phyloP scores from a whole-genome alignment of 768 basidiomycete species.

The Boletus rubescentipes region DNA sequence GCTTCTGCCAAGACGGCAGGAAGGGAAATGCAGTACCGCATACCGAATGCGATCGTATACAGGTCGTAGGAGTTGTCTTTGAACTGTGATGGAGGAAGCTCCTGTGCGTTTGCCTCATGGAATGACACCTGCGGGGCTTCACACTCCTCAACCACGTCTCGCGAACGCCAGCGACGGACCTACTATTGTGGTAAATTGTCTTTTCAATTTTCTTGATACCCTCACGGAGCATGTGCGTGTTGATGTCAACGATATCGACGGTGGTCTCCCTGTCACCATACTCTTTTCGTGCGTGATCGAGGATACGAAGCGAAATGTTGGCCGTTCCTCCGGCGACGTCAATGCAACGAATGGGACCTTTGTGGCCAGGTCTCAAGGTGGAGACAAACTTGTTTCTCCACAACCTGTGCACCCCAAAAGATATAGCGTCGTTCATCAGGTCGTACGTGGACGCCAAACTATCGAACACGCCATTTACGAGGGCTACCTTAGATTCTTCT shows the following conservation, averaged over 20 bases:
- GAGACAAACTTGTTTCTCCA: slow-evolving; percentile 95
- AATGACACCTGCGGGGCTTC: slow-evolving; percentile 91
- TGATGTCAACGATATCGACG: slow-evolving; percentile 92
- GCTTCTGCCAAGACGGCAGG: slow-evolving; percentile 87
- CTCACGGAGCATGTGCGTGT: slow-evolving; percentile 92
- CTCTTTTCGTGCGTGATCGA: slow-evolving; percentile 87
- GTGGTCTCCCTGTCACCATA: slow-evolving; percentile 87
- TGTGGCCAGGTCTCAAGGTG: slow-evolving; percentile 70
- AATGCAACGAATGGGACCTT: slow-evolving; percentile 75
- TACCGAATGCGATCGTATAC: slow-evolving; percentile 98
- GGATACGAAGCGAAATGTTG: slow-evolving; percentile 91
- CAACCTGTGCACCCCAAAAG: slow-evolving; percentile 90
- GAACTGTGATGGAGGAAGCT: slow-evolving; percentile 64
- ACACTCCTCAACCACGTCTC: slow-evolving; percentile 1
- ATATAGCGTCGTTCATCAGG: slow-evolving; percentile 98
- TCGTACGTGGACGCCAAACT: slow-evolving; percentile 96
- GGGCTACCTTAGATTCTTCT: slow-evolving; percentile 80
- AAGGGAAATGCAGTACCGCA: slow-evolving; percentile 94
- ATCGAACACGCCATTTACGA: slow-evolving; percentile 93
- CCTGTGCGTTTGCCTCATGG: slow-evolving; percentile 90
- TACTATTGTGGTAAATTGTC: slow-evolving; percentile 98
- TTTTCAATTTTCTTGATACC: slow-evolving; percentile 88
- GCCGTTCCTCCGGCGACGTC: slow-evolving; percentile 98
- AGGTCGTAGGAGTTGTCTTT: slow-evolving; percentile 85
- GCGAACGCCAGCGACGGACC: slow-evolving; percentile 21